Evolutionary conservation across 108 stramenopile genomes (phyloP).

Genomic region (Cyclotella choctawhatcheeana): DNA sequence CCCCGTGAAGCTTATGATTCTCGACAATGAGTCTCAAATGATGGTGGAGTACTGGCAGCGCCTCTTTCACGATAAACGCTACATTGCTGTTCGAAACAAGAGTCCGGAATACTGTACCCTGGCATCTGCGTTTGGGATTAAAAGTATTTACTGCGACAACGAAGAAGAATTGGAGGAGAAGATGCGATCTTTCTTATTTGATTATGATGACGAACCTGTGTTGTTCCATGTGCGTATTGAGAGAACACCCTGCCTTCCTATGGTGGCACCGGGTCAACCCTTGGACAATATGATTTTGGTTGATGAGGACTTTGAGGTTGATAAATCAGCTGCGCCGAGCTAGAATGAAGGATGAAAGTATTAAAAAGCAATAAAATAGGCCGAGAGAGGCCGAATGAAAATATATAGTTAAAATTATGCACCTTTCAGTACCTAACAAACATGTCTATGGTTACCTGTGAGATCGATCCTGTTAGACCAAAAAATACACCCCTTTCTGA

Average conservation of each 20-base stretch:
- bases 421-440: neutral
- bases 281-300: conserved; percentile 89
- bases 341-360: conserved; percentile 33
- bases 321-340: conserved; percentile 81
- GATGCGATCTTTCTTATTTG: conserved; percentile 86
- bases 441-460: neutral
- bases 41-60: conserved; percentile 96
- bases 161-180: conserved; percentile 78
- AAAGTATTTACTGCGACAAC: conserved; percentile 74
- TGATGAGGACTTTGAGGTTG: conserved; percentile 82
- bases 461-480: no score
- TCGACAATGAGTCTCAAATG: conserved; percentile 93
- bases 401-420: neutral
- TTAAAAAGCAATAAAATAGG: neutral
- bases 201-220: conserved; percentile 88
- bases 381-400: neutral
- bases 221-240: conserved; percentile 89
- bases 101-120: conserved; percentile 83
- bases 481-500: no score
- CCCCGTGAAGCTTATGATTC: conserved; percentile 88
- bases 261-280: conserved; percentile 88
- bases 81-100: conserved; percentile 81
- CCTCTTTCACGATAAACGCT: conserved; percentile 89
- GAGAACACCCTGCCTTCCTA: conserved; percentile 85
- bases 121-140: conserved; percentile 83